Conservation (phyloP, 1,139 yeast species). For the Suhomyces atakaporum region DNA sequence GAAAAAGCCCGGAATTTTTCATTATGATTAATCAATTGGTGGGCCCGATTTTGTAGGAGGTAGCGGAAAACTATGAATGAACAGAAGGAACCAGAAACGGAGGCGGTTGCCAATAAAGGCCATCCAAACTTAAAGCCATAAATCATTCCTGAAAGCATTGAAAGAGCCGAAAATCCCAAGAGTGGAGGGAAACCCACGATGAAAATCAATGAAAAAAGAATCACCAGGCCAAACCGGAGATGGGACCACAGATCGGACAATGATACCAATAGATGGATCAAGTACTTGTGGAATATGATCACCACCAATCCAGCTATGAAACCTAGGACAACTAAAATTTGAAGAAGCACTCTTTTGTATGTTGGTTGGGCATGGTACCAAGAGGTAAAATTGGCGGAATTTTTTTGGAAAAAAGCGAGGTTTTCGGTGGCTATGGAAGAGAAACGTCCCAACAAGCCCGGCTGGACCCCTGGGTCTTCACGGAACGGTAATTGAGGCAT, state of each 20-base stretch:
- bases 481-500: slow-evolving; percentile 9
- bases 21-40: slow-evolving; percentile 48
- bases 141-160: slow-evolving; percentile 74
- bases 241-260: slow-evolving; percentile 50
- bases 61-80: slow-evolving; percentile 72
- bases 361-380: slow-evolving; percentile 19
- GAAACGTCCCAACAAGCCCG: neutral
- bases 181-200: slow-evolving; percentile 78
- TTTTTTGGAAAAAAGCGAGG: slow-evolving; percentile 5
- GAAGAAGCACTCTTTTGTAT: slow-evolving; percentile 15
- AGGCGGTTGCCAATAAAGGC: slow-evolving; percentile 69
- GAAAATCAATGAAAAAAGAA: slow-evolving; percentile 51
- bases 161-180: slow-evolving; percentile 74
- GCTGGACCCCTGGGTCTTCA: slow-evolving; percentile 19
- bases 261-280: slow-evolving; percentile 45
- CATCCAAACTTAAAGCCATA: slow-evolving; percentile 85
- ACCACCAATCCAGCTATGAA: slow-evolving; percentile 29
- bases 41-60: slow-evolving; percentile 59
- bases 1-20: slow-evolving; percentile 74
- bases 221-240: slow-evolving; percentile 51
- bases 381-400: slow-evolving; percentile 7
- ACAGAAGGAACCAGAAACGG: slow-evolving; percentile 70
- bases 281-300: slow-evolving; percentile 49
- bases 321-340: slow-evolving; percentile 18
- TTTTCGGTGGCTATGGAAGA: slow-evolving; percentile 8